Evolutionary conservation across 1,139 yeast species (phyloP).

Genomic region (Lodderomyces jiufengensis): DNA sequence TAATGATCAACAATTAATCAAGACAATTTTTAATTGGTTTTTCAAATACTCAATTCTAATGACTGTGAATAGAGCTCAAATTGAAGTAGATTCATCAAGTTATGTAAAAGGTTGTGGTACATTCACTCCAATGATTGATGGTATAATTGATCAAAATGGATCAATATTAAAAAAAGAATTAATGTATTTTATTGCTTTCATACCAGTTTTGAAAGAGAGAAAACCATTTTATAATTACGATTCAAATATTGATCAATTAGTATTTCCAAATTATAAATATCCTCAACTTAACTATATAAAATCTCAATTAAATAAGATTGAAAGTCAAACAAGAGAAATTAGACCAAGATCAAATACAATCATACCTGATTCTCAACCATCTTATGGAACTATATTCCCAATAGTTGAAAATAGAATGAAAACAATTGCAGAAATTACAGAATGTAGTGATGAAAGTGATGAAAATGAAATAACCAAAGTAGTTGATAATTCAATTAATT

Average conservation of each 20-base stretch:
- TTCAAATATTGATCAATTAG: conserved; percentile 10
- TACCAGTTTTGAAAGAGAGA: conserved; percentile 13
- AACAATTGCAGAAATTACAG: conserved; percentile 1
- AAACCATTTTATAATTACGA: conserved; percentile 8
- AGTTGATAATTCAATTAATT: neutral
- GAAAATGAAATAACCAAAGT: neutral
- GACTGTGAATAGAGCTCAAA: conserved; percentile 8
- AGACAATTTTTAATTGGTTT: conserved; percentile 15
- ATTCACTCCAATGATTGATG: conserved; percentile 11
- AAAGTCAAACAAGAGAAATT: neutral
- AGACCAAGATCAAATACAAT: neutral
- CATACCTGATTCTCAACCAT: conserved; percentile 6
- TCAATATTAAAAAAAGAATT: conserved; percentile 7
- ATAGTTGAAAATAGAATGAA: no score
- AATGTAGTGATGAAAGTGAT: neutral
- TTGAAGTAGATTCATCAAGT: neutral
- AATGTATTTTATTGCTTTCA: conserved; percentile 15
- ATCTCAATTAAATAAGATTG: conserved; percentile 9
- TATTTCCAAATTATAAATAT: conserved; percentile 16
- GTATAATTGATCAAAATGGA: conserved; percentile 11
- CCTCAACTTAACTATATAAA: conserved; percentile 3
- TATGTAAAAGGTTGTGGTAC: conserved; percentile 8
- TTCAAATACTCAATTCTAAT: conserved; percentile 16
- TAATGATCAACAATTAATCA: conserved; percentile 5
- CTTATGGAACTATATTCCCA: neutral